Evolutionary conservation across 805 yeast species (phyloP).

Genomic region (Myxozyma vanderwaltii): DNA sequence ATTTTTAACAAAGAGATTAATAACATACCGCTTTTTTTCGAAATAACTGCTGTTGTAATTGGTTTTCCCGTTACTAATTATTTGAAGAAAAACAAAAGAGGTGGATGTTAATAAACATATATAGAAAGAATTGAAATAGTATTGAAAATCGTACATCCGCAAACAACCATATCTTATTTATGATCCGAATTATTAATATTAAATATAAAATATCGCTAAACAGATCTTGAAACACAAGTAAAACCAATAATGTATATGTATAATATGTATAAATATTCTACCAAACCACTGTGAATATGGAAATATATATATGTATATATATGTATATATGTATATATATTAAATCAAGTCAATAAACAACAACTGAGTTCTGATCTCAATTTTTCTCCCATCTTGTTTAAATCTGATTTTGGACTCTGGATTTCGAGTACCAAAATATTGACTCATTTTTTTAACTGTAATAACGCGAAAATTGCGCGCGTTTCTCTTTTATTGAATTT

Average conservation of each 20-base stretch:
- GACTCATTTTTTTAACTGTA: no score
- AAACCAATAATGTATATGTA: no score
- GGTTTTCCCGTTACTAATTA: conserved; percentile 65
- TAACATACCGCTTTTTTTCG: conserved; percentile 44
- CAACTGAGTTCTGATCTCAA: no score
- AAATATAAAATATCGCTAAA: neutral
- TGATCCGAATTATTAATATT: neutral
- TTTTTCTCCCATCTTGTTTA: no score
- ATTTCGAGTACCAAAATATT: neutral
- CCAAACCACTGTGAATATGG: no score
- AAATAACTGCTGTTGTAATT: conserved; percentile 71
- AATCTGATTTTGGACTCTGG: neutral
- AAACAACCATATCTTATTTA: conserved; percentile 1
- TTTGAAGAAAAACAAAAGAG: neutral
- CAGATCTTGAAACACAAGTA: no score
- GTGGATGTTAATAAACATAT: no score
- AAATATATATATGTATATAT: no score
- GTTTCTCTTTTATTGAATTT: no score
- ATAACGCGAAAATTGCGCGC: conserved; percentile 5
- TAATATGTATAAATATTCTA: no score
- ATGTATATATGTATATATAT: no score
- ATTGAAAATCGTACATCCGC: conserved; percentile 21
- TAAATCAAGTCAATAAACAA: no score
- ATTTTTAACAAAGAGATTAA: neutral
- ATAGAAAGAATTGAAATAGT: neutral